A percentile compares a stretch with the other conserved stretches of the same genome.
These are phyloP conservation scores for Daldinia loculata DNA, from an alignment of 495 filamentous ascomycete genomes.

Conservation along the genomic window DNA sequence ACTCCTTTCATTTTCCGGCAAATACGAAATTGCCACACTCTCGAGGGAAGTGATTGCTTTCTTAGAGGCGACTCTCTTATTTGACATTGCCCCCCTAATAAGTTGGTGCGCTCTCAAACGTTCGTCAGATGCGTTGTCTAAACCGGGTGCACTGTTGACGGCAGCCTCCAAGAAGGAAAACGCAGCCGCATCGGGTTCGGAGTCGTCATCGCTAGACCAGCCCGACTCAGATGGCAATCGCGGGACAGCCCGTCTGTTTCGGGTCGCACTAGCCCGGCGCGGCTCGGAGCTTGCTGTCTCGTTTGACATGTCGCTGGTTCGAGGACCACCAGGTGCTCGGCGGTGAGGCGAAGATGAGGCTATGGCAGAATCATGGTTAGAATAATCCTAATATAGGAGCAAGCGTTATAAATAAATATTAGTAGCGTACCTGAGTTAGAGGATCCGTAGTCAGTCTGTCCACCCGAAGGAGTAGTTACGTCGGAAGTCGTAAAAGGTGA, in stretches of 20 bases:
- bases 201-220: constrained; percentile 37
- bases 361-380: constrained; percentile 2
- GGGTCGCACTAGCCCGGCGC: constrained; percentile 16
- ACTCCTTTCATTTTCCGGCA: constrained; percentile 59
- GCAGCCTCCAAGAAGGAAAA: constrained; percentile 30
- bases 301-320: background rate
- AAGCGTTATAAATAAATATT: background rate
- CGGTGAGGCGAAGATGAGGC: constrained; percentile 28
- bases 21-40: constrained; percentile 51
- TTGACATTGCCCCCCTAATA: constrained; percentile 50
- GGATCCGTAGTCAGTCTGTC: background rate
- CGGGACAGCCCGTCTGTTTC: constrained; percentile 15
- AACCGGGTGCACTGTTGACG: constrained; percentile 2
- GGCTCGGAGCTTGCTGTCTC: constrained; percentile 1
- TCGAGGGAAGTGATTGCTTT: constrained; percentile 56
- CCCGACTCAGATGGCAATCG: constrained; percentile 21
- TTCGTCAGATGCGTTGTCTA: constrained; percentile 37
- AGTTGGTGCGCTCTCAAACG: constrained; percentile 50
- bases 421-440: constrained; percentile 24
- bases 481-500: constrained; percentile 16
- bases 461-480: background rate
- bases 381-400: background rate
- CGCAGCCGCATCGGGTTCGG: constrained; percentile 26
- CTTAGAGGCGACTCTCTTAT: constrained; percentile 57
- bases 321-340: constrained; percentile 1